These are phyloP conservation scores for Stylosanthes scabra DNA, from an alignment of 331 rosid species.

Conservation along the genomic window DNA sequence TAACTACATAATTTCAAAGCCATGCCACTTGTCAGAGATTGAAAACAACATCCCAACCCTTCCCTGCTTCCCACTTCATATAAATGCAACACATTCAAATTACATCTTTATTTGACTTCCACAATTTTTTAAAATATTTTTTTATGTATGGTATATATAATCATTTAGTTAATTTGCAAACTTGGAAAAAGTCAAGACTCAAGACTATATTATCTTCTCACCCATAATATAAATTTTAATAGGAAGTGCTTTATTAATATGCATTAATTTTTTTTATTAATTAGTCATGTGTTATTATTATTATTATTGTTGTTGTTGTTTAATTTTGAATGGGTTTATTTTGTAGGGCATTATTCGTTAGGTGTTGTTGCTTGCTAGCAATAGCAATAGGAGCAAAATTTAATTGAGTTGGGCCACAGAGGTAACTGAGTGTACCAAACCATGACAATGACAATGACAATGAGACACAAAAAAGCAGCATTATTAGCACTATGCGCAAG, in stretches of 20 bases:
- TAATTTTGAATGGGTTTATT: slow-evolving; percentile 2
- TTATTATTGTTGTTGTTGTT: too few species aligned
- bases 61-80: neutral
- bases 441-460: slow-evolving; percentile 34
- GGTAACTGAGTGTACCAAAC: slow-evolving; percentile 46
- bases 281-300: neutral
- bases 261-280: neutral
- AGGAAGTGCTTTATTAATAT: neutral
- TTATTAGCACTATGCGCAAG: slow-evolving; percentile 47
- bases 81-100: slow-evolving; percentile 15
- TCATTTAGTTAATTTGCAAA: neutral
- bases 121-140: neutral
- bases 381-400: neutral
- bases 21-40: slow-evolving; percentile 30
- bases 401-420: slow-evolving; percentile 39
- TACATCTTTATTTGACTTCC: neutral
- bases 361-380: slow-evolving; percentile 11
- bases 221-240: neutral
- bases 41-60: slow-evolving; percentile 46
- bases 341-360: slow-evolving; percentile 25
- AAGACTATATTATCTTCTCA: neutral
- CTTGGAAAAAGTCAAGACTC: neutral
- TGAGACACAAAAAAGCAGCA: neutral
- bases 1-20: slow-evolving; percentile 33
- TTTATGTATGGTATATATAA: neutral